These are phyloP conservation scores for Zygotorulaspora chibaensis DNA, from an alignment of 805 yeast genomes.

Conservation along the genomic window DNA sequence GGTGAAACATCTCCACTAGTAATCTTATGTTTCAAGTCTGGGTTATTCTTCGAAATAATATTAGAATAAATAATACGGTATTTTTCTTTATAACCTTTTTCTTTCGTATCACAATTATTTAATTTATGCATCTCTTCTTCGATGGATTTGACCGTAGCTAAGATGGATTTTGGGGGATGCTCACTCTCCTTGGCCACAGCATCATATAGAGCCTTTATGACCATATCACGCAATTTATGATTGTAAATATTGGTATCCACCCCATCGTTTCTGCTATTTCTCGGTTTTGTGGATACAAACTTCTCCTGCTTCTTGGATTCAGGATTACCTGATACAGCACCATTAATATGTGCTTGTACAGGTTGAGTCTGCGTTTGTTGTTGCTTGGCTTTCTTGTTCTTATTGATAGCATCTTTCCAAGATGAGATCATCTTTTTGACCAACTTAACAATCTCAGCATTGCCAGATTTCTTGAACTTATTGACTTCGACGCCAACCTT, in stretches of 20 bases:
- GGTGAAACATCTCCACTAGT: slow-evolving; percentile 65
- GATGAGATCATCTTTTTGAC: slow-evolving; percentile 78
- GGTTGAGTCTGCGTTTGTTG: slow-evolving; percentile 16
- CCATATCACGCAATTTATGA: slow-evolving; percentile 77
- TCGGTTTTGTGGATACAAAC: slow-evolving; percentile 50
- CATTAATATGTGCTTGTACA: not conserved
- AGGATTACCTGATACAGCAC: slow-evolving; percentile 16
- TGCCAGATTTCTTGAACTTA: slow-evolving; percentile 66
- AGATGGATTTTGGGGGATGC: slow-evolving; percentile 55
- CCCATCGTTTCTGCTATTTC: slow-evolving; percentile 80
- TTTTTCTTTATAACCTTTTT: slow-evolving; percentile 65
- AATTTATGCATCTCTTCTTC: slow-evolving; percentile 66
- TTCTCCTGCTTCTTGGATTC: slow-evolving; percentile 35
- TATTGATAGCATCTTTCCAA: slow-evolving; percentile 88
- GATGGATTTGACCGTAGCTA: slow-evolving; percentile 62
- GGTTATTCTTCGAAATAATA: slow-evolving; percentile 83
- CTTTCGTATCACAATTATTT: slow-evolving; percentile 51
- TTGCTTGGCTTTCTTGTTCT: slow-evolving; percentile 44
- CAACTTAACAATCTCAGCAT: slow-evolving; percentile 59
- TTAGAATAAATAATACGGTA: slow-evolving; percentile 84
- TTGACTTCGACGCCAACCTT: slow-evolving; percentile 97
- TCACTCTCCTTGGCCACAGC: slow-evolving; percentile 80
- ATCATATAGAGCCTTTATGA: slow-evolving; percentile 78
- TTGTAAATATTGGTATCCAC: slow-evolving; percentile 64
- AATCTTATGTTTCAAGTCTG: slow-evolving; percentile 69